Percentiles rank a stretch among this genome's conserved stretches.
Evolutionary conservation across 768 basidiomycete species (phyloP).

Genomic region (Tylopilus felleus): DNA sequence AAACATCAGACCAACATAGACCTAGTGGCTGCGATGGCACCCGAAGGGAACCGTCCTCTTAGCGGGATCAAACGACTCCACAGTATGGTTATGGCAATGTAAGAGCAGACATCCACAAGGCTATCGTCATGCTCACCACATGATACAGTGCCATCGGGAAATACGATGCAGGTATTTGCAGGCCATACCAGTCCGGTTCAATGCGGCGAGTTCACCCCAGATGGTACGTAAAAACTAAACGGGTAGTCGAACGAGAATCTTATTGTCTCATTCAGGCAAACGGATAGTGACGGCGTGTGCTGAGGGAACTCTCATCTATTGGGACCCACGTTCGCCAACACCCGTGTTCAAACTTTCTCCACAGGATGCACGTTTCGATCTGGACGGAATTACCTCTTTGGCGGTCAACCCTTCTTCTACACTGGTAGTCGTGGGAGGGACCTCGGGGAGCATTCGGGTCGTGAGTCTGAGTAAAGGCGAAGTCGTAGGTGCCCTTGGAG

Average conservation of each 20-base stretch:
- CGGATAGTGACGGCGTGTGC: slow-evolving; percentile 83
- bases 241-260: neutral
- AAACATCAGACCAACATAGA: slow-evolving; percentile 3
- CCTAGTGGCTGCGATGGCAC: slow-evolving; percentile 93
- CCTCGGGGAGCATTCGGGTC: slow-evolving; percentile 80
- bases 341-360: slow-evolving; percentile 80
- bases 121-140: neutral
- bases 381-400: slow-evolving; percentile 84
- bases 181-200: slow-evolving; percentile 84
- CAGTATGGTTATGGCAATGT: slow-evolving; percentile 98
- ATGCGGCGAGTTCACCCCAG: slow-evolving; percentile 88
- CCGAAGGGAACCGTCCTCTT: slow-evolving; percentile 87
- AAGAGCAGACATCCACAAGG: slow-evolving; percentile 26
- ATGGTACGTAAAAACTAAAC: slow-evolving; percentile 47
- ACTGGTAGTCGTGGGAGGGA: slow-evolving; percentile 87
- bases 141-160: slow-evolving; percentile 82
- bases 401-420: slow-evolving; percentile 84
- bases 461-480: slow-evolving; percentile 86
- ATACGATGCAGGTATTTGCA: slow-evolving; percentile 93
- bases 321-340: slow-evolving; percentile 81
- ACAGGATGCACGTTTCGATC: slow-evolving; percentile 67
- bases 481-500: slow-evolving; percentile 70
- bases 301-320: slow-evolving; percentile 78
- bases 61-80: slow-evolving; percentile 90
- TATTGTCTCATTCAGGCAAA: slow-evolving; percentile 54